Percentiles rank a stretch among this genome's conserved stretches.
Evolutionary conservation across 495 filamentous ascomycete genomes (phyloP).

Genomic region (Penicillium ochrochloron): DNA sequence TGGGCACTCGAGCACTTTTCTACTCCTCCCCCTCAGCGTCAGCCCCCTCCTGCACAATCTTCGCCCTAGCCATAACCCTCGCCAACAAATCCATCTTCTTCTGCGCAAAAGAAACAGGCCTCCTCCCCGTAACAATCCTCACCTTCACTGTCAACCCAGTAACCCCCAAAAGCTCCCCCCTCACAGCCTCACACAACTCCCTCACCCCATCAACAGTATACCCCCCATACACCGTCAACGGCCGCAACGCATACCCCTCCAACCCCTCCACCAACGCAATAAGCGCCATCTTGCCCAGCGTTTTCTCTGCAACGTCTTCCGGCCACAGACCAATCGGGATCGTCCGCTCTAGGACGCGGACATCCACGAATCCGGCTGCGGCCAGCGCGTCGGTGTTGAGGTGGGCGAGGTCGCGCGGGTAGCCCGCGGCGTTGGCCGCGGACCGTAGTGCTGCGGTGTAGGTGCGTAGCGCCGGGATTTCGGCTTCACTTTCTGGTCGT

Average conservation of each 20-base stretch:
- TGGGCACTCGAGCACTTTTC: neutral
- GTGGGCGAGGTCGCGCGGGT: constrained; percentile 57
- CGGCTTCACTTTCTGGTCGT: constrained; percentile 1
- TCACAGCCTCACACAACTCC: constrained; percentile 58
- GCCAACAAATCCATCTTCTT: constrained; percentile 29
- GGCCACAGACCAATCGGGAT: constrained; percentile 66
- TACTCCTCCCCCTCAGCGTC: neutral
- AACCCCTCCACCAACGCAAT: constrained; percentile 66
- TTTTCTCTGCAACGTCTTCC: constrained; percentile 56
- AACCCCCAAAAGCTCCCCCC: constrained; percentile 54
- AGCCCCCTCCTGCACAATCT: constrained; percentile 8
- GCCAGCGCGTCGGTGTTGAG: constrained; percentile 54
- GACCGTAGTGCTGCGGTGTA: constrained; percentile 43
- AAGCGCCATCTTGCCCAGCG: constrained; percentile 68
- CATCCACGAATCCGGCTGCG: constrained; percentile 65
- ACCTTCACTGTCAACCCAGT: constrained; percentile 50
- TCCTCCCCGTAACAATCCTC: constrained; percentile 60
- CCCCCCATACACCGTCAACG: constrained; percentile 60
- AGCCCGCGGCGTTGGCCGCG: constrained; percentile 37
- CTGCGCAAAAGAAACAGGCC: constrained; percentile 48
- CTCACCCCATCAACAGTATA: constrained; percentile 61
- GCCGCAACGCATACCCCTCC: constrained; percentile 64
- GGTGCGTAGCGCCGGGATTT: constrained; percentile 43
- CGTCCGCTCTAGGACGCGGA: constrained; percentile 56
- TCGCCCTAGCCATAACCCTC: constrained; percentile 24